Evolutionary conservation across 306 rosid genomes (phyloP).

Genomic region (Sindora glabra): DNA sequence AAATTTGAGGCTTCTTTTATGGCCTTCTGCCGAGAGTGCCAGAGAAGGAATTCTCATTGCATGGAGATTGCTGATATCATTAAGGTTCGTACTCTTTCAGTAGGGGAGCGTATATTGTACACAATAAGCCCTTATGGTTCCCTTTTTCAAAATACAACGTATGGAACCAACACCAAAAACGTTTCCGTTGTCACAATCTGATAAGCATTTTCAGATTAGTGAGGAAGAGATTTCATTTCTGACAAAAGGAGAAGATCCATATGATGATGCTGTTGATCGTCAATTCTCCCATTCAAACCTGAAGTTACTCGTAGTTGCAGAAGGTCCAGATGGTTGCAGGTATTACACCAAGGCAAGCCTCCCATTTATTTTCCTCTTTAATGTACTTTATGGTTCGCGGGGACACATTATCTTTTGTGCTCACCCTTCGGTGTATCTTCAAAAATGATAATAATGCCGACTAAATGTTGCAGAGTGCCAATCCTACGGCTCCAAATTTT

Average conservation of each 20-base stretch:
- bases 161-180: neutral
- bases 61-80: slow-evolving; percentile 87
- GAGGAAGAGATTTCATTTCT: slow-evolving; percentile 91
- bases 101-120: slow-evolving; percentile 6
- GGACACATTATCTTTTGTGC: neutral
- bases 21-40: slow-evolving; percentile 88
- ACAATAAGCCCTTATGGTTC: slow-evolving; percentile 5
- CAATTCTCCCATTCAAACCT: slow-evolving; percentile 81
- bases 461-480: neutral
- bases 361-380: neutral
- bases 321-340: slow-evolving; percentile 92
- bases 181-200: slow-evolving; percentile 9
- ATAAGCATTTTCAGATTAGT: slow-evolving; percentile 50
- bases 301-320: slow-evolving; percentile 82
- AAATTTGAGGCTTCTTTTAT: slow-evolving; percentile 89
- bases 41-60: slow-evolving; percentile 89
- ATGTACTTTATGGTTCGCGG: neutral
- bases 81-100: slow-evolving; percentile 41
- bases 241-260: slow-evolving; percentile 77
- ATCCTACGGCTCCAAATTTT: neutral
- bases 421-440: neutral
- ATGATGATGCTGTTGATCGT: slow-evolving; percentile 68
- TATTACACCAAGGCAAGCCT: slow-evolving; percentile 79
- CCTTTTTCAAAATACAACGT: slow-evolving; percentile 6
- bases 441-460: neutral